Percentiles rank a stretch among this genome's conserved stretches.
Evolutionary conservation across 163 green algal species (phyloP).

Genomic region (Scenedesmus sp.): DNA sequence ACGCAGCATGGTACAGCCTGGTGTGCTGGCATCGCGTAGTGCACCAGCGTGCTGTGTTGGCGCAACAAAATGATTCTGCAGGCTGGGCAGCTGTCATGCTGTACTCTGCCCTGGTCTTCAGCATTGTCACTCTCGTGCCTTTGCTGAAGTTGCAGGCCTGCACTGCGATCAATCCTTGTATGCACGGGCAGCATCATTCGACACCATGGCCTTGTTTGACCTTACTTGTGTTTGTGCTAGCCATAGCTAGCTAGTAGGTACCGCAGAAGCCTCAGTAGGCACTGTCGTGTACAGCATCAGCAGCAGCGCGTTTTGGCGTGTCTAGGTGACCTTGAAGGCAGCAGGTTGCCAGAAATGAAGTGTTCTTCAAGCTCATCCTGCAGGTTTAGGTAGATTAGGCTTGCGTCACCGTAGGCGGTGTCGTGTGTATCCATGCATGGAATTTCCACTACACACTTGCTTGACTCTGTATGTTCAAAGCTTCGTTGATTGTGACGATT

Average conservation of each 20-base stretch:
- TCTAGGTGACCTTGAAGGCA: not conserved
- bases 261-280: not conserved
- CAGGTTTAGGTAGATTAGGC: not conserved
- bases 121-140: not conserved
- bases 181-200: not conserved
- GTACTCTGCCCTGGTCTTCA: not conserved
- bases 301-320: not conserved
- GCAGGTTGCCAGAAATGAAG: not conserved
- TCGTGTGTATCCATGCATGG: not conserved
- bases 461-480: not conserved
- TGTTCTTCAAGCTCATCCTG: not conserved
- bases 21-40: not conserved
- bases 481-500: not conserved
- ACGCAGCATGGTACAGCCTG: not conserved
- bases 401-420: not conserved
- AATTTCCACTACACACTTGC: not conserved
- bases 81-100: not conserved
- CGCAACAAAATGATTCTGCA: not conserved
- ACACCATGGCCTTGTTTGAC: not conserved
- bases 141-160: not conserved
- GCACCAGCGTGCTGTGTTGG: not conserved
- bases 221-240: not conserved
- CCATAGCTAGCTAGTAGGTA: conserved; percentile 4
- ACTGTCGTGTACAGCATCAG: not conserved
- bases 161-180: not conserved